Evolutionary conservation across 352 stramenopile genomes (phyloP).

Genomic region (Phytophthora multivora): DNA sequence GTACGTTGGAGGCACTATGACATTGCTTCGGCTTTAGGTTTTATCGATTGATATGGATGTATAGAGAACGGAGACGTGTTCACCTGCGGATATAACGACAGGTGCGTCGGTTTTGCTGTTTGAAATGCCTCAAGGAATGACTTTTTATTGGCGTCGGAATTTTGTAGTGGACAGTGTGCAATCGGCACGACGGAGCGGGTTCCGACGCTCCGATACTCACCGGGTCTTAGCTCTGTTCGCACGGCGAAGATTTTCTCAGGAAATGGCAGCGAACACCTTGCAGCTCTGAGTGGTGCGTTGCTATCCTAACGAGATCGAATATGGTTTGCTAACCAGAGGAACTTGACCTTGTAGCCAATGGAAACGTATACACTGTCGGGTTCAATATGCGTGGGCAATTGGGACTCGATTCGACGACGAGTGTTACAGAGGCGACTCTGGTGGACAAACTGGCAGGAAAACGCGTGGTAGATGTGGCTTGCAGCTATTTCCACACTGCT

Average conservation of each 20-base stretch:
- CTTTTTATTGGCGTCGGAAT: neutral
- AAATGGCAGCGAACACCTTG: constrained; percentile 93
- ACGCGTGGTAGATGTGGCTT: constrained; percentile 80
- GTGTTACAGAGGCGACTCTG: constrained; percentile 55
- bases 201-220: constrained; percentile 46
- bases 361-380: constrained; percentile 88
- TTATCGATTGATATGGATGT: neutral
- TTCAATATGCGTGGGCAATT: constrained; percentile 94
- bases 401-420: constrained; percentile 76
- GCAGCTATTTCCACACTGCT: constrained; percentile 94
- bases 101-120: constrained; percentile 27
- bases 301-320: neutral
- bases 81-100: constrained; percentile 94
- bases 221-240: constrained; percentile 62
- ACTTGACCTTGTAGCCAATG: constrained; percentile 48
- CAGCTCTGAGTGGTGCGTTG: constrained; percentile 70
- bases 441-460: constrained; percentile 51
- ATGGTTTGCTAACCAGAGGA: neutral
- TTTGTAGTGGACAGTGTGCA: constrained; percentile 88
- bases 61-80: constrained; percentile 81
- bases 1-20: constrained; percentile 30
- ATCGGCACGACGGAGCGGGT: constrained; percentile 83
- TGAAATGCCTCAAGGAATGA: neutral
- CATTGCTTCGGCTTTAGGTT: neutral
- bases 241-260: constrained; percentile 83